A percentile compares a stretch with the other conserved stretches of the same genome.
Evolutionary conservation across 805 yeast genomes (phyloP).

Genomic region (Cyberlindnera maritima): DNA sequence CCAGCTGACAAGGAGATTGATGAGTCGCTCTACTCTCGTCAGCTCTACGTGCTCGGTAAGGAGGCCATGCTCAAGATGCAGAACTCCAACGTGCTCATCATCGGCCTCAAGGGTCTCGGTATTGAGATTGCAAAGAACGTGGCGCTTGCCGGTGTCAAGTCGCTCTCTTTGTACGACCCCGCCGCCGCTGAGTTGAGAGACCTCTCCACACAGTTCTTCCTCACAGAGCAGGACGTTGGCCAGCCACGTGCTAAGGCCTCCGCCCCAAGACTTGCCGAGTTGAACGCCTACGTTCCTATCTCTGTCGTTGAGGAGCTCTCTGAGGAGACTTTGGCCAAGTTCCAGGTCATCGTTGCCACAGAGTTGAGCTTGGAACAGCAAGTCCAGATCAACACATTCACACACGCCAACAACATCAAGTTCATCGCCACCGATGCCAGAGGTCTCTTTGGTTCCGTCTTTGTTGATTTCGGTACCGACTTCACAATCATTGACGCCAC

Average conservation of each 20-base stretch:
- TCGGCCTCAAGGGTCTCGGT: constrained; percentile 92
- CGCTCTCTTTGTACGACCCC: constrained; percentile 83
- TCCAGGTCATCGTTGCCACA: constrained; percentile 84
- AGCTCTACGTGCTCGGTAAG: constrained; percentile 91
- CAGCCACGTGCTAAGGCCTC: constrained; percentile 71
- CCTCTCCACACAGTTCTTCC: constrained; percentile 86
- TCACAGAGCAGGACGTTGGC: constrained; percentile 71
- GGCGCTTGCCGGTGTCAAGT: constrained; percentile 95
- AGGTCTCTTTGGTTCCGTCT: constrained; percentile 85
- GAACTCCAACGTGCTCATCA: constrained; percentile 82
- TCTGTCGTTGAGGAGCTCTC: constrained; percentile 56
- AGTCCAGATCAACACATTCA: constrained; percentile 66
- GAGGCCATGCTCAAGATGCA: constrained; percentile 99
- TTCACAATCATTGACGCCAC: constrained; percentile 81
- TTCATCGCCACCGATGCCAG: constrained; percentile 79
- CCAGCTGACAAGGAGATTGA: constrained; percentile 57
- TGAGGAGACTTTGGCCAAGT: constrained; percentile 51
- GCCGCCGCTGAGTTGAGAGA: constrained; percentile 62
- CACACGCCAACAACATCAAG: constrained; percentile 72
- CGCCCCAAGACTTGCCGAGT: constrained; percentile 67
- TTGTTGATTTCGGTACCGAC: constrained; percentile 84
- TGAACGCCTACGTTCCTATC: constrained; percentile 89
- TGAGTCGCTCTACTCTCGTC: constrained; percentile 94
- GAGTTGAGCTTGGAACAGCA: constrained; percentile 71
- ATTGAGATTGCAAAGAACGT: constrained; percentile 95